A percentile compares a stretch with the other conserved stretches of the same genome.
These are phyloP conservation scores for grape (Vitis vinifera) DNA, from an alignment of 164 flowering plant species.

Conservation along the genomic window DNA sequence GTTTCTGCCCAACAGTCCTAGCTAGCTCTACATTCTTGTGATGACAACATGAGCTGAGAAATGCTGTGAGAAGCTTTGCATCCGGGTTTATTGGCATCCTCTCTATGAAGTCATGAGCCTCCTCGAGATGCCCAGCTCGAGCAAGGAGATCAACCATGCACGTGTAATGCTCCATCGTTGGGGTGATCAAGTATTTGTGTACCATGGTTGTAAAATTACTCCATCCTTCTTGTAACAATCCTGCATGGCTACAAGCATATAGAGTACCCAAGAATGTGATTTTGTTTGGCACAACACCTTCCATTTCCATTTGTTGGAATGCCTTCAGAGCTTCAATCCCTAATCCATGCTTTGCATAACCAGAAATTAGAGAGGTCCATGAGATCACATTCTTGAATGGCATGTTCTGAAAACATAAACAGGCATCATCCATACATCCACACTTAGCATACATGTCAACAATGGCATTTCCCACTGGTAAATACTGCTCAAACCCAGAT, in stretches of 20 bases:
- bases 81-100: constrained; percentile 48
- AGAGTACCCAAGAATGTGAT: constrained; percentile 42
- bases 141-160: constrained; percentile 49
- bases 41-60: constrained; percentile 43
- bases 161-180: constrained; percentile 45
- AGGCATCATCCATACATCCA: constrained; percentile 38
- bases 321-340: constrained; percentile 31
- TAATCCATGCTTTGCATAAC: constrained; percentile 41
- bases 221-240: constrained; percentile 39
- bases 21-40: constrained; percentile 31
- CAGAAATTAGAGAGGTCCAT: constrained; percentile 46
- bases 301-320: constrained; percentile 36
- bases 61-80: constrained; percentile 36
- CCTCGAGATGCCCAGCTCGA: constrained; percentile 31
- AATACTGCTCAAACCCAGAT: constrained; percentile 28
- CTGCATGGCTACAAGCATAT: constrained; percentile 49
- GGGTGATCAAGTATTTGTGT: constrained; percentile 24
- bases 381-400: constrained; percentile 34
- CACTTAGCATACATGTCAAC: constrained; percentile 49
- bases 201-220: constrained; percentile 31
- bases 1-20: constrained; percentile 25
- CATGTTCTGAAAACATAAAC: constrained; percentile 31
- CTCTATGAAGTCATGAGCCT: constrained; percentile 30
- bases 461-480: constrained; percentile 38
- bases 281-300: constrained; percentile 35